These are phyloP conservation scores for Trichoderma asperellum DNA, from an alignment of 2,329 filamentous ascomycete genomes.

Conservation along the genomic window DNA sequence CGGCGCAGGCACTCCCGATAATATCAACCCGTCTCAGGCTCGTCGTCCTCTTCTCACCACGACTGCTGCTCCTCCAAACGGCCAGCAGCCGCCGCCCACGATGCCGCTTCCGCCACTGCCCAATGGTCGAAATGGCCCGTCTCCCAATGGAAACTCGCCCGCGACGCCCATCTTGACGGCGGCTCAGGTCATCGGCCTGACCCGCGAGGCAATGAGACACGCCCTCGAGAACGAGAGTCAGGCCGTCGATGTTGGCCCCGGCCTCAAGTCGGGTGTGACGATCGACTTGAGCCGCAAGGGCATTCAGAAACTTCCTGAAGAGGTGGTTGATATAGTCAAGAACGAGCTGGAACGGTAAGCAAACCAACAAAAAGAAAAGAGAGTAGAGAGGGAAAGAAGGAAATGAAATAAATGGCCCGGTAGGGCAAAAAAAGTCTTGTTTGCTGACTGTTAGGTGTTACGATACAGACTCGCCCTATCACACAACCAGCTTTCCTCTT, in stretches of 20 bases:
- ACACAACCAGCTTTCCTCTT: constrained; percentile 74
- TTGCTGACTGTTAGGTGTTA: constrained; percentile 22
- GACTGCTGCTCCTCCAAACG: constrained; percentile 45
- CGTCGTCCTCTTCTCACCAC: constrained; percentile 47
- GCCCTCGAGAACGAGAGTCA: constrained; percentile 70
- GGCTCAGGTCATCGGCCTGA: constrained; percentile 66
- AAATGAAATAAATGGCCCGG: background rate
- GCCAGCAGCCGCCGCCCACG: constrained; percentile 44
- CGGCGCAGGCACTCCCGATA: constrained; percentile 43
- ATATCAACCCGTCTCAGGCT: constrained; percentile 47
- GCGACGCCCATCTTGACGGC: constrained; percentile 59
- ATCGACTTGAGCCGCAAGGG: constrained; percentile 78
- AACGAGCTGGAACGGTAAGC: constrained; percentile 71
- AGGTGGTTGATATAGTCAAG: constrained; percentile 75
- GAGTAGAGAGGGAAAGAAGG: background rate
- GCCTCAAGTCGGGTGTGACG: constrained; percentile 71
- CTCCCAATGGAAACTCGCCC: constrained; percentile 51
- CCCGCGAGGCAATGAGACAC: constrained; percentile 67
- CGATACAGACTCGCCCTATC: constrained; percentile 70
- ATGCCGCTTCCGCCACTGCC: constrained; percentile 52
- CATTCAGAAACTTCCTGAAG: constrained; percentile 71
- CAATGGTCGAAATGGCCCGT: constrained; percentile 51
- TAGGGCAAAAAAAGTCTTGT: background rate
- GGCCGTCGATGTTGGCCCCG: constrained; percentile 61
- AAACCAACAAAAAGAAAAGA: background rate